Evolutionary conservation across 2,329 filamentous ascomycete species (phyloP).

Genomic region (Colletotrichum coccodes): DNA sequence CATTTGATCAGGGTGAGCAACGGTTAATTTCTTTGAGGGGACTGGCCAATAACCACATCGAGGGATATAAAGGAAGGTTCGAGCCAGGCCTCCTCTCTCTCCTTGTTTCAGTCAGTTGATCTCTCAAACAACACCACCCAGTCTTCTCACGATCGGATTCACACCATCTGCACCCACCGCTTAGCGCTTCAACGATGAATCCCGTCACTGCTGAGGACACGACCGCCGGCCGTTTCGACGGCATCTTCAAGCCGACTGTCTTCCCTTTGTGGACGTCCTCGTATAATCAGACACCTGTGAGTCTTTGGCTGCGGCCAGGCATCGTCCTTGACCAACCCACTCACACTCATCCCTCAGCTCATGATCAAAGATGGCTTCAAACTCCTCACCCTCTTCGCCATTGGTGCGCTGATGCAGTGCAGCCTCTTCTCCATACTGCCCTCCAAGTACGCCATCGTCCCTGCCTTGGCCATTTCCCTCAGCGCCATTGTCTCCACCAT

Average conservation of each 20-base stretch:
- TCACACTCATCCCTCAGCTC: background rate
- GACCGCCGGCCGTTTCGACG: background rate
- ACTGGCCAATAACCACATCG: no score
- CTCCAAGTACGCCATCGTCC: constrained; percentile 46
- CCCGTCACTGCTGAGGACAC: background rate
- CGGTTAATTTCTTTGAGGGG: no score
- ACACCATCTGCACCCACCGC: background rate
- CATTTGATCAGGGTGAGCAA: no score
- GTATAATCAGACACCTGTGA: background rate
- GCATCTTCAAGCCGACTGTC: constrained; percentile 11
- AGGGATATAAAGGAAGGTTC: no score
- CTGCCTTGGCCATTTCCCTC: constrained; percentile 41
- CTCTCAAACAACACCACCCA: no score
- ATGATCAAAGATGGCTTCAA: constrained; percentile 46
- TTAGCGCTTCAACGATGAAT: background rate
- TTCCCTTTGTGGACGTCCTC: background rate
- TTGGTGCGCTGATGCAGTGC: constrained; percentile 48
- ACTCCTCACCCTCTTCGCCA: constrained; percentile 42
- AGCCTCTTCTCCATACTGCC: constrained; percentile 46
- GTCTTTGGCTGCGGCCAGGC: background rate
- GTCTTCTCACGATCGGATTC: no score
- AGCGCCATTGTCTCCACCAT: constrained; percentile 43
- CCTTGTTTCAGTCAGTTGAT: no score
- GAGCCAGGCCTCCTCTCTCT: no score
- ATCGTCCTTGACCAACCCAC: background rate